Conservation (phyloP, 1,284 basidiomycete genomes). For the Microbotryum scabiosae region DNA sequence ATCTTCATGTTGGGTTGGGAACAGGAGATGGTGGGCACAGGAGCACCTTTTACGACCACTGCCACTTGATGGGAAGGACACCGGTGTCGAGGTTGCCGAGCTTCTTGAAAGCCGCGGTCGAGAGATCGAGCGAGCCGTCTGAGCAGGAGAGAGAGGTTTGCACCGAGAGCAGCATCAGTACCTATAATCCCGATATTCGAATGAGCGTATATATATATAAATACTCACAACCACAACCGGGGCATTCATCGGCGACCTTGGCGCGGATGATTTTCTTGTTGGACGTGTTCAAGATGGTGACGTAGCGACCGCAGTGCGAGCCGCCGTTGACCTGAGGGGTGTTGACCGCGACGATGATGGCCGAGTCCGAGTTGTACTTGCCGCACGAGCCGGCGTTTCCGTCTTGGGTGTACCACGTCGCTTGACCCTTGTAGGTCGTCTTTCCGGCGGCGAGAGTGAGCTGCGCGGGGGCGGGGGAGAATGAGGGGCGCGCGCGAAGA, state of each 20-base stretch:
- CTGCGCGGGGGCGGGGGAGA: not conserved
- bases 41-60: not conserved
- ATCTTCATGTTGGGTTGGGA: too few species aligned
- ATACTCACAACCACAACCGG: not conserved
- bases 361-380: not conserved
- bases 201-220: too few species aligned
- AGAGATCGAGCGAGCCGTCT: not conserved
- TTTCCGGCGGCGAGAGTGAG: slow-evolving; percentile 5
- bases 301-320: slow-evolving; percentile 5
- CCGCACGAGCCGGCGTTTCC: slow-evolving; percentile 22
- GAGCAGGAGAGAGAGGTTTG: not conserved
- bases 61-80: slow-evolving; percentile 20
- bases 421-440: not conserved
- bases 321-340: slow-evolving; percentile 1
- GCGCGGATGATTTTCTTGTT: slow-evolving; percentile 17
- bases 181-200: too few species aligned
- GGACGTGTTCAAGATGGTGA: slow-evolving; percentile 9
- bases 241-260: slow-evolving; percentile 12
- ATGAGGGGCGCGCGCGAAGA: not conserved
- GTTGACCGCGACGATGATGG: slow-evolving; percentile 20
- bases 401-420: slow-evolving; percentile 9
- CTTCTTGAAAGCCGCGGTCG: not conserved
- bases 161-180: not conserved
- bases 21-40: too few species aligned
- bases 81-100: slow-evolving; percentile 15